Evolutionary conservation across 495 filamentous ascomycete genomes (phyloP), one percentile per base, ranked within the genome.

Genomic region (Penicillium cataractarum): DNA sequence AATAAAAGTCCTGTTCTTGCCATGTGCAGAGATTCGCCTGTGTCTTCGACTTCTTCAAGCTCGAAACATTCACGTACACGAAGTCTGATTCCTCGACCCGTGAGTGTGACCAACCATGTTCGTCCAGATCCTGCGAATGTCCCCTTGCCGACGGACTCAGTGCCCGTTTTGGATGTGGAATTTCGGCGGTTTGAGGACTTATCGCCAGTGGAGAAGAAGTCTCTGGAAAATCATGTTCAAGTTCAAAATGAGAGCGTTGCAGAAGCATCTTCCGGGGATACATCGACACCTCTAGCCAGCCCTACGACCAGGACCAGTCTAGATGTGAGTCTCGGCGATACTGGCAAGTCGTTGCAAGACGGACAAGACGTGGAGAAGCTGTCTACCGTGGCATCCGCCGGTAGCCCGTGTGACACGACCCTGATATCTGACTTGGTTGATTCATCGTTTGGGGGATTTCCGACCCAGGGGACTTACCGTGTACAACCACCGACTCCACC

Each of bases 361-460:
- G 35, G 29, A 19, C 56, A 61, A 19, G 50, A 52, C 26, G 29
- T 39, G 24, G 60, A 64, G 32, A 64, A 32, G 9, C 21, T 56
- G 42, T 71, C 69, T 10, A 60, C 58, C 2, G 61, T 57, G 40
- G 66, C 48, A 55, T 57, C 46, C 15, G 31, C 27, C 13, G 64
- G 64, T 9, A 71, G 63, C 19, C 49, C 62, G 21, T 64, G 55
- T 35, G 63, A 68, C 24, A 48, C 42, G 17, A 31, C 49, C 12
- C 7, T 46, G n/a, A 37, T 57, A 10, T 37, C 57, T 19, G 53
- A 57, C 8, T 52, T 57, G 4, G 57, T 26, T 5, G 52, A 21
- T 19, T 5, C 29, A 17, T 58, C 55, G 3, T 55, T 46, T 6
- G 13, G 24, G n/a, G 48, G n/a, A 10, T 40, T 39, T 27, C 35